Evolutionary conservation across 345 rosid species (phyloP).

Genomic region (Noccaea bulbosa): DNA sequence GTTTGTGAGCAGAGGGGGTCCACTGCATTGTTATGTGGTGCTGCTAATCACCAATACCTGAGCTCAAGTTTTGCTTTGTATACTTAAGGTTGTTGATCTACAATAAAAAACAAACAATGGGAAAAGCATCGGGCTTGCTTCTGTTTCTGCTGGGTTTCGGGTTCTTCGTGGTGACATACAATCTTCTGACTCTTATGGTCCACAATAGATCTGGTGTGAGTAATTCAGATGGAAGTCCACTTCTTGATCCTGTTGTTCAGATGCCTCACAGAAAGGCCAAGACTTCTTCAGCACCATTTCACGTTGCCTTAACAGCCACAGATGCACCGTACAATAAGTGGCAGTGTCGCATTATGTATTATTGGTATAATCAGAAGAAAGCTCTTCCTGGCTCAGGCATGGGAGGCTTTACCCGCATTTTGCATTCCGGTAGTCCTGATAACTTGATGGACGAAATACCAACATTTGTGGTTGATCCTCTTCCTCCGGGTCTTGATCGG

Average conservation of each 20-base stretch:
- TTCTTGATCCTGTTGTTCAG: constrained; percentile 68
- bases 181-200: constrained; percentile 59
- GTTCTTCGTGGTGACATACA: constrained; percentile 76
- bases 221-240: constrained; percentile 44
- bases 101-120: constrained; percentile 48
- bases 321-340: constrained; percentile 87
- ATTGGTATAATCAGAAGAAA: constrained; percentile 87
- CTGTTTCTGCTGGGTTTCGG: constrained; percentile 68
- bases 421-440: constrained; percentile 90
- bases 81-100: neutral
- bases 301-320: constrained; percentile 90
- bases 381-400: constrained; percentile 82
- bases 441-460: constrained; percentile 95
- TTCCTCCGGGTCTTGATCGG: constrained; percentile 85
- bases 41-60: neutral
- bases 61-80: neutral
- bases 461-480: constrained; percentile 87
- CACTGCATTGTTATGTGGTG: constrained; percentile 14
- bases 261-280: constrained; percentile 65
- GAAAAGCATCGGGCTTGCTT: constrained; percentile 61
- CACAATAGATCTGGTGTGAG: constrained; percentile 53
- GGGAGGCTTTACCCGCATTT: constrained; percentile 92
- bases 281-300: constrained; percentile 53
- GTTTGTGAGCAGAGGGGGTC: constrained; percentile 10
- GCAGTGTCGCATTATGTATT: constrained; percentile 97